Conservation (phyloP, 1,139 yeast species). For the Protomyces inundatus region DNA sequence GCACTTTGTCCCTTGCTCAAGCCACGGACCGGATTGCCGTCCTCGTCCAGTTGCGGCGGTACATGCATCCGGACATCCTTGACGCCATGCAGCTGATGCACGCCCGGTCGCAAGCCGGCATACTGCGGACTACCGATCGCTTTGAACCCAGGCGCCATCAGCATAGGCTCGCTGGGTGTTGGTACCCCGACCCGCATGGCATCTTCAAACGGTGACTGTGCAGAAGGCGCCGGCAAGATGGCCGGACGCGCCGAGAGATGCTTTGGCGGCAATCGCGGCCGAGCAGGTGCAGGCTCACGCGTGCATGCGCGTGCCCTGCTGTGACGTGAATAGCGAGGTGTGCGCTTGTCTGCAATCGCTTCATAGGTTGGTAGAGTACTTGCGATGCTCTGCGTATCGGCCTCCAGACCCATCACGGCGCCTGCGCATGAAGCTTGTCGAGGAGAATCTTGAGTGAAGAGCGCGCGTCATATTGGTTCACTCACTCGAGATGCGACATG, state of each 20-base stretch:
- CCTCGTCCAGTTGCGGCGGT: constrained; percentile 5
- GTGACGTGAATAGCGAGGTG: not conserved
- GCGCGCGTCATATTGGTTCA: no score
- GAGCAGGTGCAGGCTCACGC: not conserved
- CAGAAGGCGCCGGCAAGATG: not conserved
- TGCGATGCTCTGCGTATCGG: not conserved
- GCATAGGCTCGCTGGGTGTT: not conserved
- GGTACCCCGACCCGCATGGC: not conserved
- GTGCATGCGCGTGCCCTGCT: not conserved
- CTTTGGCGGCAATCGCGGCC: not conserved
- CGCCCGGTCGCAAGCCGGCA: not conserved
- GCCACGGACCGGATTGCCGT: constrained; percentile 6
- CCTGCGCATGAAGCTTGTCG: no score
- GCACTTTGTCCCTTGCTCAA: not conserved
- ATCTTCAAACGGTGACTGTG: not conserved
- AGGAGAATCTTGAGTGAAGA: no score
- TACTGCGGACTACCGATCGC: not conserved
- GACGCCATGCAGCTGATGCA: constrained; percentile 9
- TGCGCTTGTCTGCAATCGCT: not conserved
- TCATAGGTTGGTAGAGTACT: not conserved
- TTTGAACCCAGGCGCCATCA: not conserved
- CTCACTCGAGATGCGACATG: no score
- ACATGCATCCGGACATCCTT: constrained; percentile 15
- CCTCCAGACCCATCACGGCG: no score
- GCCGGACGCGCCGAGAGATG: not conserved